phyloP scores from a whole-genome alignment of 2,329 filamentous ascomycete species.

The Apiospora sp. region DNA sequence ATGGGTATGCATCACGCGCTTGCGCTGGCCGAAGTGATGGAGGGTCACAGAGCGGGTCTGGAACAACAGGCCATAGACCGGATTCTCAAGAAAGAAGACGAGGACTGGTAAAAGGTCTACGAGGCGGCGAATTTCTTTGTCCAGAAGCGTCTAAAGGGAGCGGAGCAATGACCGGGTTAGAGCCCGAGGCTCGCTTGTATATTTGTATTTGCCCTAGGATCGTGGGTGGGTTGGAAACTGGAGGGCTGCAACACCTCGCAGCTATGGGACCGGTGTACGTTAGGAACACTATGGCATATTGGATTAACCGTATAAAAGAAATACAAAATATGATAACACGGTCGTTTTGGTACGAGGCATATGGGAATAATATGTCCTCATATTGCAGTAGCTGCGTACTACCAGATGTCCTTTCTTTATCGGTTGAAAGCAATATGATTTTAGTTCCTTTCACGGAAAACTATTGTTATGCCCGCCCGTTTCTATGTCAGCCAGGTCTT shows the following conservation, averaged over 20 bases:
- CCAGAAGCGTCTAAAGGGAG: not conserved
- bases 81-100: slow-evolving; percentile 33
- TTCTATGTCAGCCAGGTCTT: not conserved
- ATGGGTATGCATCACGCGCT: slow-evolving; percentile 61
- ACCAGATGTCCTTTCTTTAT: not conserved
- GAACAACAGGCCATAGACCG: slow-evolving; percentile 32
- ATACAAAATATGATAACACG: not conserved
- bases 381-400: not conserved
- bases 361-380: not conserved
- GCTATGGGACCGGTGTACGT: not conserved
- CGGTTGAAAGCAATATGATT: not conserved
- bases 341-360: not conserved
- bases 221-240: not conserved
- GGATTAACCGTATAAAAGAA: not conserved
- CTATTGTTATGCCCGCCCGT: not conserved
- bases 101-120: slow-evolving; percentile 27
- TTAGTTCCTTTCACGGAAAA: not conserved
- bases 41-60: slow-evolving; percentile 37
- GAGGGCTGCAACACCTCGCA: not conserved
- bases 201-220: not conserved
- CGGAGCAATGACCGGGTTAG: not conserved
- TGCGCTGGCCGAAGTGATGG: slow-evolving; percentile 52
- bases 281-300: not conserved
- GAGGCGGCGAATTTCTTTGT: not conserved
- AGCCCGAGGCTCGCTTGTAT: not conserved